Evolutionary conservation across 2,329 filamentous ascomycete genomes (phyloP), one percentile per base, ranked within the genome.

Genomic region (Elsinoe fawcettii): DNA sequence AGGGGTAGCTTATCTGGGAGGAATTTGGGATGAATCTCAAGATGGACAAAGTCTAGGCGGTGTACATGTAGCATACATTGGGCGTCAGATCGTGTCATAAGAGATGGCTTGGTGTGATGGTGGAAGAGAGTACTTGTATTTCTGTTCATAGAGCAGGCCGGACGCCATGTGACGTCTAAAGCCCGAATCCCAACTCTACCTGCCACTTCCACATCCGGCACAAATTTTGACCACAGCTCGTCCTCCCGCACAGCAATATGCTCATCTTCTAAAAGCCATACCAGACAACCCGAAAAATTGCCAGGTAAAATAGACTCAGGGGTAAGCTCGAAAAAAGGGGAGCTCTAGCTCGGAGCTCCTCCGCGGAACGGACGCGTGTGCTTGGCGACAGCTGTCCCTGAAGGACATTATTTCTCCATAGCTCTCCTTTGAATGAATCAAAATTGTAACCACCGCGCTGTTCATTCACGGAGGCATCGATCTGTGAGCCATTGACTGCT

Each of bases 311-410:
- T n/a, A 5, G 3, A n/a, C 34, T 37, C 34, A 36, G 46, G 46
- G 46, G 25, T 36, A 30, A 53, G 32, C 30, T 53, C 18, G 11
- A 39, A n/a, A n/a, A 37, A 37, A 37, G 34, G 34, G 14, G 34
- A 37, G 34, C 44, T 49, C 44, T n/a, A 22, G n/a, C 5, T 16
- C 32, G 20, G 14, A 53, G 49, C 49, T 53, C 49, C 32, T 53
- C 49, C 49, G 25, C 25, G 25, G 30, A 39, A 30, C 27, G 27
- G 27, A 30, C 27, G 27, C 49, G 49, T 22, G 30, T 53, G 7
- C 49, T 53, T 53, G 49, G 49, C 49, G 49, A 36, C 49, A 53
- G 49, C 49, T 53, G 49, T 53, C 44, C 44, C 22, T 49, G 44
- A n/a, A n/a, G n/a, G n/a, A 49, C 44, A 49, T 27, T 49, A 49